Evolutionary conservation across 352 stramenopile species (phyloP).

Genomic region (Pseudoperonospora humuli): DNA sequence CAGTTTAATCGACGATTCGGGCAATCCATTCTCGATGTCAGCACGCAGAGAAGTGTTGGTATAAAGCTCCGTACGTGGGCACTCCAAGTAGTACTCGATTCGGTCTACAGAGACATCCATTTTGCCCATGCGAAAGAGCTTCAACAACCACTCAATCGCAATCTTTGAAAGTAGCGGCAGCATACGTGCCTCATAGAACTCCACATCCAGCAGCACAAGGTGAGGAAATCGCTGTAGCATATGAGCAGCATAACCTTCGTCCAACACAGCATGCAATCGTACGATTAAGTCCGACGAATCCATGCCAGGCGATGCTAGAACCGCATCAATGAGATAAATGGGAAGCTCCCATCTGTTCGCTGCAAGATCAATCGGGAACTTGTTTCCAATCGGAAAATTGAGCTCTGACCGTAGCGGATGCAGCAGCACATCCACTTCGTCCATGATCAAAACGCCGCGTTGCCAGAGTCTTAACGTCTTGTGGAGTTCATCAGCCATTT

Average conservation of each 20-base stretch:
- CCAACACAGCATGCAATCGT: slow-evolving; percentile 86
- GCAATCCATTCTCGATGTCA: slow-evolving; percentile 67
- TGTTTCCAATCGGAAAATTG: slow-evolving; percentile 90
- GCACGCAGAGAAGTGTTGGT: slow-evolving; percentile 68
- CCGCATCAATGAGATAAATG: slow-evolving; percentile 91
- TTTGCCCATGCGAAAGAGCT: slow-evolving; percentile 89
- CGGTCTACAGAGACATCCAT: slow-evolving; percentile 84
- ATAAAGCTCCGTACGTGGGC: slow-evolving; percentile 47
- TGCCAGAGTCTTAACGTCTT: slow-evolving; percentile 87
- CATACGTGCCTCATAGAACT: slow-evolving; percentile 93
- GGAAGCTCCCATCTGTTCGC: slow-evolving; percentile 89
- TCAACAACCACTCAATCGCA: slow-evolving; percentile 73
- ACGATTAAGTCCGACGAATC: slow-evolving; percentile 20
- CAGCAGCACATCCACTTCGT: slow-evolving; percentile 90
- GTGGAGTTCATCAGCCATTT: slow-evolving; percentile 88
- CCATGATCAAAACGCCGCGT: slow-evolving; percentile 90
- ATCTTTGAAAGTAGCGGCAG: slow-evolving; percentile 90
- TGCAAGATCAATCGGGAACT: slow-evolving; percentile 85
- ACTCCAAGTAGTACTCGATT: slow-evolving; percentile 65
- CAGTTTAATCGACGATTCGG: slow-evolving; percentile 92
- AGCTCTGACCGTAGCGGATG: slow-evolving; percentile 87
- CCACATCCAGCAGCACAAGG: slow-evolving; percentile 94
- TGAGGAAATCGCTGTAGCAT: slow-evolving; percentile 96
- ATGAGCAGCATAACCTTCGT: slow-evolving; percentile 89
- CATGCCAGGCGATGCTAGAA: slow-evolving; percentile 51